Evolutionary conservation across 768 basidiomycete genomes (phyloP).

Genomic region (Calvatia gigantea): DNA sequence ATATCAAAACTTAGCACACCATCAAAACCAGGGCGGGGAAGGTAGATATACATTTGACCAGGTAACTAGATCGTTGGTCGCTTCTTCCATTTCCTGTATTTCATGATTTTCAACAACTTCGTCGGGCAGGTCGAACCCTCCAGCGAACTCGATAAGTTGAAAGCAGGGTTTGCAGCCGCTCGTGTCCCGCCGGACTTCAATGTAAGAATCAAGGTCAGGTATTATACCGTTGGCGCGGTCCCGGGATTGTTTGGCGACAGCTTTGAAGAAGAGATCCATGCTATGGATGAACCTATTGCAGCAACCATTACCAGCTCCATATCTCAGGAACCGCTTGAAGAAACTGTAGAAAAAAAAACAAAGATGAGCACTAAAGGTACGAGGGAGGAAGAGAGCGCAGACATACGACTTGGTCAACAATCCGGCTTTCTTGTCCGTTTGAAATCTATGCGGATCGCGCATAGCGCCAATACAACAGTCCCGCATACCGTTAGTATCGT

Average conservation of each 20-base stretch:
- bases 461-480: slow-evolving; percentile 21
- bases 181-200: slow-evolving; percentile 54
- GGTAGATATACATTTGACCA: slow-evolving; percentile 68
- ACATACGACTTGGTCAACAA: slow-evolving; percentile 22
- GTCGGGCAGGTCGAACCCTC: slow-evolving; percentile 68
- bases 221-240: slow-evolving; percentile 50
- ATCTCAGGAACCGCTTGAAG: slow-evolving; percentile 57
- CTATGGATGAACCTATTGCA: slow-evolving; percentile 69
- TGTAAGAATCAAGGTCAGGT: slow-evolving; percentile 72
- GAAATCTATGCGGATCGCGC: slow-evolving; percentile 17
- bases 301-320: slow-evolving; percentile 51
- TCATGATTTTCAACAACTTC: slow-evolving; percentile 63
- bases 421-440: slow-evolving; percentile 21
- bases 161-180: slow-evolving; percentile 68
- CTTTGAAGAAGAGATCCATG: slow-evolving; percentile 64
- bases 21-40: not conserved
- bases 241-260: slow-evolving; percentile 57
- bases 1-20: slow-evolving; percentile 3
- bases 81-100: slow-evolving; percentile 57
- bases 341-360: slow-evolving; percentile 38
- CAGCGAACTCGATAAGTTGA: slow-evolving; percentile 72
- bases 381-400: not conserved
- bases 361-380: not conserved
- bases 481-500: slow-evolving; percentile 18
- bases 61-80: slow-evolving; percentile 75